Percentiles rank a stretch among this genome's conserved stretches.
Conservation (phyloP, 768 basidiomycete genomes). For the Boletus subcaerulescens region DNA sequence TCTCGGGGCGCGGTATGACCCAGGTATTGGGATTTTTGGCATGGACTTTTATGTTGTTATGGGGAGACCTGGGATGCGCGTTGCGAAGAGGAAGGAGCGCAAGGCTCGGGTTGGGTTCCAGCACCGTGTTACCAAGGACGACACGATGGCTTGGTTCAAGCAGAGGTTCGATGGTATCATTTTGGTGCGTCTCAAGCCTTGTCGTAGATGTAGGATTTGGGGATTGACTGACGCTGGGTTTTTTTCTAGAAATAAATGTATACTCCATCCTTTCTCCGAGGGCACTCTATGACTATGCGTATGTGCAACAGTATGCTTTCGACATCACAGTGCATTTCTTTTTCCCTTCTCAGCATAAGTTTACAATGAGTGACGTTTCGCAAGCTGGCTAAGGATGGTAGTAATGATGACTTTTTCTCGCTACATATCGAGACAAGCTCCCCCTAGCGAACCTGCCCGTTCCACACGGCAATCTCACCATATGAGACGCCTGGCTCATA, state of each 20-base stretch:
- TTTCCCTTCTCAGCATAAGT: background rate
- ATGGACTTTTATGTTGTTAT: constrained; percentile 99
- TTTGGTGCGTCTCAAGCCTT: constrained; percentile 54
- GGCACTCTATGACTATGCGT: constrained; percentile 24
- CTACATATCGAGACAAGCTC: too few species aligned
- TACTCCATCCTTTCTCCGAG: background rate
- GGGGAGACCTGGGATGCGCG: constrained; percentile 92
- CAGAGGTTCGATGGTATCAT: constrained; percentile 98
- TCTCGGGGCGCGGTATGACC: constrained; percentile 97
- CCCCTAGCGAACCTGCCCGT: too few species aligned
- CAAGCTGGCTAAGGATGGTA: too few species aligned
- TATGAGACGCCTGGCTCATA: too few species aligned
- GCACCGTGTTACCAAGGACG: constrained; percentile 94
- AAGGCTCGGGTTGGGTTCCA: constrained; percentile 81
- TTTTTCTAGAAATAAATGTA: constrained; percentile 26
- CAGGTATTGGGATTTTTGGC: constrained; percentile 97
- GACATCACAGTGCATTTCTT: constrained; percentile 21
- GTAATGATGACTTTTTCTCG: too few species aligned
- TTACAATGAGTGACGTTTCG: background rate
- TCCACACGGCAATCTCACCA: too few species aligned
- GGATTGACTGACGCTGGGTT: background rate
- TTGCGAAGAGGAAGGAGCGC: constrained; percentile 87
- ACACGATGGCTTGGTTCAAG: constrained; percentile 99
- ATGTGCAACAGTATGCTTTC: constrained; percentile 24
- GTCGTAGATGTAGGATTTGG: background rate